These are phyloP conservation scores for Vaccinium vitisidaea DNA, from an alignment of 148 eudicot species.

Conservation along the genomic window DNA sequence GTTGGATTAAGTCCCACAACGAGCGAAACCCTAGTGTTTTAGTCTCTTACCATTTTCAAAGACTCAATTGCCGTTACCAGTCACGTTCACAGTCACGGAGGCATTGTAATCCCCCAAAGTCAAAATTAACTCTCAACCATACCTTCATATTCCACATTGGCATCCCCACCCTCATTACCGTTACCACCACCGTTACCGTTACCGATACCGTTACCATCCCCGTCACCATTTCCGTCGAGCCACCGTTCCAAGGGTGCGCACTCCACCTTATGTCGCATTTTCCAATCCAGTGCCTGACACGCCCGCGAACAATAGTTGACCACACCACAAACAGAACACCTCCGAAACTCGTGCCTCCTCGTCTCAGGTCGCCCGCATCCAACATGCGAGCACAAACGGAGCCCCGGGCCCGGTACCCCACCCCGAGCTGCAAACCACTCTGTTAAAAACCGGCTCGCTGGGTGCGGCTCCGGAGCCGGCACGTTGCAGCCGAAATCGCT, in stretches of 20 bases:
- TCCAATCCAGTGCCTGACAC: slow-evolving; percentile 72
- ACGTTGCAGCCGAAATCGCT: slow-evolving; percentile 81
- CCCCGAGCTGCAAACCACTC: slow-evolving; percentile 56
- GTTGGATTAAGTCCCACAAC: too few species aligned
- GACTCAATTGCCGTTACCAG: slow-evolving; percentile 29
- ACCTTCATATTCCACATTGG: slow-evolving; percentile 4
- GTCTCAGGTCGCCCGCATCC: slow-evolving; percentile 66
- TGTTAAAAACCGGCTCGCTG: slow-evolving; percentile 56
- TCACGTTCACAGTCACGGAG: slow-evolving; percentile 20
- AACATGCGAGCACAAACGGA: slow-evolving; percentile 45
- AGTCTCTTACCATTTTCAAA: neutral
- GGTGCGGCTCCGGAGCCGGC: slow-evolving; percentile 62
- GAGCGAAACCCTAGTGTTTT: neutral
- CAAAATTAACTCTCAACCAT: slow-evolving; percentile 16
- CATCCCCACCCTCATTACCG: slow-evolving; percentile 12
- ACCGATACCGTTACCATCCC: neutral
- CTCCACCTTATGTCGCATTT: slow-evolving; percentile 46
- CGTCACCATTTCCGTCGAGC: slow-evolving; percentile 25
- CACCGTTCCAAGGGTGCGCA: slow-evolving; percentile 43
- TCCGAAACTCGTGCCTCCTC: slow-evolving; percentile 49
- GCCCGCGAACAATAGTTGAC: slow-evolving; percentile 65
- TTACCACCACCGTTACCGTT: slow-evolving; percentile 8
- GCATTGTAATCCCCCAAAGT: neutral
- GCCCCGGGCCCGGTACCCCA: slow-evolving; percentile 31
- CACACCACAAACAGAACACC: slow-evolving; percentile 58